Evolutionary conservation across 1,284 basidiomycete species (phyloP), one percentile per base, ranked within the genome.

Genomic region (Jaminaea rosea): DNA sequence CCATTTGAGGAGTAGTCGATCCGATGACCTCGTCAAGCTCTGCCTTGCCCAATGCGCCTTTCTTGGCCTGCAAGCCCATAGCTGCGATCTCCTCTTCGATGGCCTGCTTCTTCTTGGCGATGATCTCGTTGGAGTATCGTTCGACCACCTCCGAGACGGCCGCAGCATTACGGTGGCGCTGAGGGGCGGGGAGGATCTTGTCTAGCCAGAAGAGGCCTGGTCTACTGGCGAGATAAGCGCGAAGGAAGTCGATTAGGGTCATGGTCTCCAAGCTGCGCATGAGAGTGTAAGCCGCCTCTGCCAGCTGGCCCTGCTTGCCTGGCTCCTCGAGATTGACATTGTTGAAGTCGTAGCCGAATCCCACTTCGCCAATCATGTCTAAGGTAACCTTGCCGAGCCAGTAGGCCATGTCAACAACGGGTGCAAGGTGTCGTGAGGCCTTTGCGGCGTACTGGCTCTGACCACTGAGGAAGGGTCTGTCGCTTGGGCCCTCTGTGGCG

Each of bases 301-400:
- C 58, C 8, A 68, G 49, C 9, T 51, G 48, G 34, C 66, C 65
- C 7, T 52, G 53, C 0, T 59, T 44, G 9, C 51, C 51, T 15
- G 51, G 46, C 10, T 47, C 46, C 17, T 46, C 34, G 17, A 46
- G 24, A 19, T 71, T 60, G 1, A 72, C 48, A 15, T 67, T 58
- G 0, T 47, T 21, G 29, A 71, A 72, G 17, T 55, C 45, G 45
- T 63, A 60, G 23, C 60, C 57, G 48, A 73, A 73, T 1, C 69
- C 71, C 3, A 65, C 58, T 37, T 63, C 60, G 26, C 71, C 71
- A 41, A 73, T 72, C 44, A 73, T 72, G 32, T 68, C 65, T 26
- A 68, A 59, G 1, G 64, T 64, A 13, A 53, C 10, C 26, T 46
- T 46, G 9, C 4, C 5, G 5, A 50, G 23, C 47, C 48, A 54